Percentiles rank a stretch among this genome's conserved stretches.
These are phyloP conservation scores for Stagonosporopsis rhizophila DNA, from an alignment of 2,329 filamentous ascomycete species.

Conservation along the genomic window DNA sequence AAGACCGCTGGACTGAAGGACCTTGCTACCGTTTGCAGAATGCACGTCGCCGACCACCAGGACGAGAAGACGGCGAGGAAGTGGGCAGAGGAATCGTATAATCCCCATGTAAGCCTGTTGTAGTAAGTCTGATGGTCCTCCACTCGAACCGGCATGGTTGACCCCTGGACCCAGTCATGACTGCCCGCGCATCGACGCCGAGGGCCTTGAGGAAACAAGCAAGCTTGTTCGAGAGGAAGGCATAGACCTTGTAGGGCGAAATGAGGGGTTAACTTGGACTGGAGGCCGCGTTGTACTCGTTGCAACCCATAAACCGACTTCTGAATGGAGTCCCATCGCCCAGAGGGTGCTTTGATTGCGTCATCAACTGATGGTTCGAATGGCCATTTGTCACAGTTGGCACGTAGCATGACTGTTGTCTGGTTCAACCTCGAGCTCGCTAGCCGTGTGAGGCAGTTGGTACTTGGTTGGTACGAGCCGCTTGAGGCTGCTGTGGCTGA, in stretches of 20 bases:
- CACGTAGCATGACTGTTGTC: not conserved
- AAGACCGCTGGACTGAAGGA: constrained; percentile 37
- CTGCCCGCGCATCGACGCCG: constrained; percentile 30
- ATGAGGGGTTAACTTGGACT: constrained; percentile 37
- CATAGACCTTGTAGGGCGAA: constrained; percentile 23
- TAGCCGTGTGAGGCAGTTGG: not conserved
- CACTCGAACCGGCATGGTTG: not conserved
- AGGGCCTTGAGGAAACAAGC: constrained; percentile 32
- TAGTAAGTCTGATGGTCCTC: constrained; percentile 44
- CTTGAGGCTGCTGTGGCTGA: constrained; percentile 16
- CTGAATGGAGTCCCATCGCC: constrained; percentile 48
- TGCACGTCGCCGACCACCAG: constrained; percentile 33
- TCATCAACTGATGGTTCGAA: not conserved
- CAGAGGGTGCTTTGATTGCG: constrained; percentile 34
- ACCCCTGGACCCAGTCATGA: constrained; percentile 32
- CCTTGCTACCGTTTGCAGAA: constrained; percentile 40
- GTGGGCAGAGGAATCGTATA: constrained; percentile 46
- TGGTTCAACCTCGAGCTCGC: not conserved
- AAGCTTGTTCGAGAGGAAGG: constrained; percentile 32
- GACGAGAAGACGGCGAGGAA: constrained; percentile 30
- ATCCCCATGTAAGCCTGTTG: constrained; percentile 52
- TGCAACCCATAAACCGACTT: constrained; percentile 47
- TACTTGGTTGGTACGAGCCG: constrained; percentile 2
- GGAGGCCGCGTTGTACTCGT: constrained; percentile 52
- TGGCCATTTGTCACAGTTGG: not conserved